Evolutionary conservation across 441 rosid genomes (phyloP).

Genomic region (Populus tomentosa): DNA sequence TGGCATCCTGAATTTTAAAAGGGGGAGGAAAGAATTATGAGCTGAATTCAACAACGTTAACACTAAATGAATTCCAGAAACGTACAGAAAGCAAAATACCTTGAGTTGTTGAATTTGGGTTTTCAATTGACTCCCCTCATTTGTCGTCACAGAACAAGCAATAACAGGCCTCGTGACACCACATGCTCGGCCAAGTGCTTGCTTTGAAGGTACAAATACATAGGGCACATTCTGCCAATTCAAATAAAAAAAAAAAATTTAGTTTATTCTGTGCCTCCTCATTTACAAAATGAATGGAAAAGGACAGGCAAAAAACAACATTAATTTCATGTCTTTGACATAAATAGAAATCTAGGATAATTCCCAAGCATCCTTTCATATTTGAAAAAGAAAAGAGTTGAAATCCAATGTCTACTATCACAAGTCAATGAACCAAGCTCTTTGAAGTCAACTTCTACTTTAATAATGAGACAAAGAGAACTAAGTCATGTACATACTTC

Average conservation of each 20-base stretch:
- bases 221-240: constrained; percentile 82
- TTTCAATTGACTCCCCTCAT: constrained; percentile 82
- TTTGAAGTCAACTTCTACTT: neutral
- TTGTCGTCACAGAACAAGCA: constrained; percentile 81
- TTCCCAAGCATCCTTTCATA: neutral
- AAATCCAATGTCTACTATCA: neutral
- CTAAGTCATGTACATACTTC: neutral
- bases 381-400: neutral
- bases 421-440: neutral
- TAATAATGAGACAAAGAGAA: neutral
- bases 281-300: neutral
- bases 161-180: constrained; percentile 98
- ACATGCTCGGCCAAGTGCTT: constrained; percentile 96
- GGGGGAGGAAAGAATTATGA: neutral
- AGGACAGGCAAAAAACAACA: neutral
- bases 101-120: constrained; percentile 81
- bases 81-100: constrained; percentile 28
- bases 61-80: neutral
- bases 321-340: neutral
- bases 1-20: constrained; percentile 65
- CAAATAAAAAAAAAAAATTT: neutral
- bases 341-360: neutral
- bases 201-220: constrained; percentile 93
- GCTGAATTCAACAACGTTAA: neutral
- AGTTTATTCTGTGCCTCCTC: neutral